Base-by-base conservation (phyloP, 163 green algal species). In the Scenedesmus sp. region DNA sequence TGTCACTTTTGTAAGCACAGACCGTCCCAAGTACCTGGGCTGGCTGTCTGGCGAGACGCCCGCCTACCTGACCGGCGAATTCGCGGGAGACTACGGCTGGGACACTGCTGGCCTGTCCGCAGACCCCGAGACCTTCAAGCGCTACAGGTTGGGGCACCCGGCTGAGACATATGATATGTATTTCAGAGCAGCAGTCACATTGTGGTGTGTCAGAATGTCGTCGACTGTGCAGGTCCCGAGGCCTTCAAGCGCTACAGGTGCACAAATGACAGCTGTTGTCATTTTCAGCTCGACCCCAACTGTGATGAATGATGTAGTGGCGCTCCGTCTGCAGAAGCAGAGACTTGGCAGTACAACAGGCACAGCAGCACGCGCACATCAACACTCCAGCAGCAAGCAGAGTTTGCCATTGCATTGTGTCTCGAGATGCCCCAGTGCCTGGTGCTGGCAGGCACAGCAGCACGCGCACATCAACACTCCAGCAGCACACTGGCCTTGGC, bases 81-180 rank as follows among this genome's bases (percentile, higher is more conserved):
- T 96, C 94, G 93, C 95, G 83, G 95, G 95, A 82, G 97, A 98
- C 96, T 96, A 97, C 85, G 95, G 95, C 89, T 97, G 95, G 95
- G 95, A 97, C 92, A 95, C 95, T 24, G 92, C 95, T 51, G 95
- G 94, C 59, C 92, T 97, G 61, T 96, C 95, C 72, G 93, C 95
- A 79, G 94, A 96, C 91, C 93, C 93, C 1, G 95, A 97, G 92
- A 97, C 94, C 81, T 97, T 97, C 92, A 94, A 93, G 78, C 90
- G 91, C 80, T 76, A 76, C 65, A 76, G 65, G 72, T 81, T 15
- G 3, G 37, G n/a, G n/a, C 18, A 40, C 59, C n/a, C n/a, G n/a
- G n/a, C n/a, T n/a, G n/a, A n/a, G n/a, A n/a, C n/a, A 30, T 73
- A 12, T 73, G 13, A 30, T 73, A 18, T 73, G 61, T 73, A 30